Evolutionary conservation across 192 early-diverging fungal genomes (phyloP), one percentile per base, ranked within the genome.

Genomic region (Coemansia sp.): DNA sequence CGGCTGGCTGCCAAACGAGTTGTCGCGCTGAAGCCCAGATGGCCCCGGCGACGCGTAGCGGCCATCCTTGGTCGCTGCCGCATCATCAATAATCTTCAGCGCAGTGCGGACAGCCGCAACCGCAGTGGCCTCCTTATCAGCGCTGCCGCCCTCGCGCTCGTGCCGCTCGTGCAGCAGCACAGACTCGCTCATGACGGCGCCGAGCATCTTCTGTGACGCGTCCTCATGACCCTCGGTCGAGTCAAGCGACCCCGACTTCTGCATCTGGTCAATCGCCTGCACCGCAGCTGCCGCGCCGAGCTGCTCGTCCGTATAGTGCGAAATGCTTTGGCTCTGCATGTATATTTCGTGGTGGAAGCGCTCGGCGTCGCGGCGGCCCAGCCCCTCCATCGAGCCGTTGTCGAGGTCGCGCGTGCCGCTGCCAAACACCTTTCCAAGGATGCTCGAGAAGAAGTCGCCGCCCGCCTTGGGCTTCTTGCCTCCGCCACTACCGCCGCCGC

Each of bases 351-450:
- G 27, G 27, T 71, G 61, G 50, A 48, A 54, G 7, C 21, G 48
- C 30, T 71, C 57, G 7, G 75, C 69, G 0, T 78, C 62, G 2
- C 28, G 11, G 5, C 60, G 54, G 12, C 43, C 62, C 4, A 78
- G 61, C 3, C 65, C 65, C 1, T 27, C 54, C 33, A 70, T 68
- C 24, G 45, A 33, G 32, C 58, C 58, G 24, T 45, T 61, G 52
- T 62, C 58, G 11, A 78, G 33, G 54, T 71, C 69, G 58, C 75
- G 75, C 14, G 62, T 67, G 28, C 75, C 61, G 40, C 58, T 62
- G 23, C 65, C 65, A 48, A 78, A 78, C 10, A 78, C 75, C 58
- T 78, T 78, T 56, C 64, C 61, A 16, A 78, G 65, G 21, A 78
- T 71, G 32, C 70, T 62, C 23, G 69, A 64, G 50, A 78, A 78